Base-by-base conservation (phyloP, 208 protist species). In the Leishmania tropica region DNA sequence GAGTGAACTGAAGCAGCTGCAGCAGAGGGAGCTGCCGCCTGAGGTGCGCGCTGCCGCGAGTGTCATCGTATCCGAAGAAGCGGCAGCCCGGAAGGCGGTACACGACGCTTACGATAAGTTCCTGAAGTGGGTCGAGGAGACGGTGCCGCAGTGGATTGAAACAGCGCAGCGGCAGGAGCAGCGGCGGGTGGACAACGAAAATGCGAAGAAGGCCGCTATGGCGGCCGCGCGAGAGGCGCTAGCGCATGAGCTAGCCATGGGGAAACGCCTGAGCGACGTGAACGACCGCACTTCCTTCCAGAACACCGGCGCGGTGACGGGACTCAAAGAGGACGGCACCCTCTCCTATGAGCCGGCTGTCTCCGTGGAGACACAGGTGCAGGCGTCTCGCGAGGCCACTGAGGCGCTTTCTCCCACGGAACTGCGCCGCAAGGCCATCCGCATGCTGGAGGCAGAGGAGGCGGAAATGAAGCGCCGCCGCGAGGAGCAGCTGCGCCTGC, bases 371-470 rank as follows among this genome's bases (percentile, higher is more conserved):
- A n/a, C 58, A 51, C 78, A 81, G 37, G 21, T 79, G 60, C 51
- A 45, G 28, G 78, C 37, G 19, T 58, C 70, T 24, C 15, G 54
- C 19, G 74, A 83, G 45, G 35, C 58, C 15, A 45, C 65, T 7
- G 76, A 76, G 68, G n/a, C 1, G 17, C 78, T 81, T n/a, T 62
- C 51, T 24, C 35, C 83, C n/a, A 83, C 74, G n/a, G 68, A 75
- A 73, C 80, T 95, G 75, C 88, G 94, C 3, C 88, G 68, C 21
- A 90, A 93, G 75, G 92, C 92, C 15, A 97, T 96, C 73, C 80
- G 78, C 35, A 92, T 97, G 90, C 89, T 96, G 15, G 91, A 93
- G 81, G 84, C 85, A 13, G 89, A 97, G 78, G 87, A 97, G 81
- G 81, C 80, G 21, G 78, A 81, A 64, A 83, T 92, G 70, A 85